Evolutionary conservation across 2,329 filamentous ascomycete species (phyloP).

Genomic region (Fusarium transvaalense): DNA sequence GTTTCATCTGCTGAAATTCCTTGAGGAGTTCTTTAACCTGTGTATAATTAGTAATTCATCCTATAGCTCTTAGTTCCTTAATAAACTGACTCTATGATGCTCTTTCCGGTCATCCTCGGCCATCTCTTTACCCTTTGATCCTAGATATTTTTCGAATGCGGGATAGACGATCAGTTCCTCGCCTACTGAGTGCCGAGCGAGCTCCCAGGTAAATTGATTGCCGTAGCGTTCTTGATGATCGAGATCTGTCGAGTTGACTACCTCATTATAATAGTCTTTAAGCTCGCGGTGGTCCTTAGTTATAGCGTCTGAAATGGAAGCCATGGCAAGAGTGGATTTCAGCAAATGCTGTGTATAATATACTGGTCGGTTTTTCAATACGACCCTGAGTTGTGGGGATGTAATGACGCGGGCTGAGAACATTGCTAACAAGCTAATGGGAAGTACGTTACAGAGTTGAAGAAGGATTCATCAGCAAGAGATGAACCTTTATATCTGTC

Average conservation of each 20-base stretch:
- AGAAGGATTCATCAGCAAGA: no score
- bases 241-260: conserved; percentile 52
- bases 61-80: no score
- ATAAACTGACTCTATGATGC: conserved; percentile 56
- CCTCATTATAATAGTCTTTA: conserved; percentile 57
- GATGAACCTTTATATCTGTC: no score
- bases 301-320: conserved; percentile 41
- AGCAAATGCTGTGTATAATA: no score
- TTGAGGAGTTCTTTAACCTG: conserved; percentile 66
- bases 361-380: no score
- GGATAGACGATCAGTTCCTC: conserved; percentile 67
- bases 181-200: conserved; percentile 61
- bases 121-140: conserved; percentile 56
- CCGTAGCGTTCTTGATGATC: conserved; percentile 57
- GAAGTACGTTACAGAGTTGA: no score
- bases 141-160: conserved; percentile 62
- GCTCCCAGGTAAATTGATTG: conserved; percentile 63
- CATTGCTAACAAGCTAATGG: no score
- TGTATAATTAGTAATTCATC: not conserved
- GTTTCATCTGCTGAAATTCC: conserved; percentile 60
- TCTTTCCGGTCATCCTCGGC: conserved; percentile 62
- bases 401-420: no score
- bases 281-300: conserved; percentile 51
- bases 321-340: conserved; percentile 3
- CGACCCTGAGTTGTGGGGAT: no score